Evolutionary conservation across 257 asterid genomes (phyloP).

Genomic region (Solanum verrucosum): DNA sequence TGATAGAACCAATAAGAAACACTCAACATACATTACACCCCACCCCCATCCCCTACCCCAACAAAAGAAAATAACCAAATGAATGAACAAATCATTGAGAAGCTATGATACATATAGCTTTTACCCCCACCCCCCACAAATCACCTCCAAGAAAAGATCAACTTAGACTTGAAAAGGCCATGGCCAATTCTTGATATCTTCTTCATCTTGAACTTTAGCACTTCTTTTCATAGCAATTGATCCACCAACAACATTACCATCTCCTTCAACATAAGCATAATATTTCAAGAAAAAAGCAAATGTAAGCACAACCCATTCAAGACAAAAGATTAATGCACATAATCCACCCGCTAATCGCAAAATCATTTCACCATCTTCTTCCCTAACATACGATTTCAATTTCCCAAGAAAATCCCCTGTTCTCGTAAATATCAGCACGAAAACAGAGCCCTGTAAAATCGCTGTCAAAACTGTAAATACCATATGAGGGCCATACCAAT

Average conservation of each 20-base stretch:
- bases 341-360: constrained; percentile 69
- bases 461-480: constrained; percentile 81
- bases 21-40: not conserved
- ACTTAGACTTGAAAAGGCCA: constrained; percentile 70
- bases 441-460: constrained; percentile 81
- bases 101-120: not conserved
- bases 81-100: not conserved
- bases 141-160: no score
- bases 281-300: constrained; percentile 77
- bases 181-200: constrained; percentile 79
- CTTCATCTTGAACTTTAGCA: constrained; percentile 64
- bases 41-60: not conserved
- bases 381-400: constrained; percentile 73
- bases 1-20: not conserved
- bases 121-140: not conserved
- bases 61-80: not conserved
- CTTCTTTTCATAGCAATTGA: constrained; percentile 23
- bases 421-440: constrained; percentile 71
- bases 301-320: constrained; percentile 86
- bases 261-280: constrained; percentile 54
- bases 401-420: constrained; percentile 63
- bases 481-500: constrained; percentile 87
- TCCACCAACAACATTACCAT: constrained; percentile 17
- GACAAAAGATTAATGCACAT: constrained; percentile 53
- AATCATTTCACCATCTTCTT: constrained; percentile 69